phyloP scores from a whole-genome alignment of 1,284 basidiomycete genomes.

The Gomphus sp. region DNA sequence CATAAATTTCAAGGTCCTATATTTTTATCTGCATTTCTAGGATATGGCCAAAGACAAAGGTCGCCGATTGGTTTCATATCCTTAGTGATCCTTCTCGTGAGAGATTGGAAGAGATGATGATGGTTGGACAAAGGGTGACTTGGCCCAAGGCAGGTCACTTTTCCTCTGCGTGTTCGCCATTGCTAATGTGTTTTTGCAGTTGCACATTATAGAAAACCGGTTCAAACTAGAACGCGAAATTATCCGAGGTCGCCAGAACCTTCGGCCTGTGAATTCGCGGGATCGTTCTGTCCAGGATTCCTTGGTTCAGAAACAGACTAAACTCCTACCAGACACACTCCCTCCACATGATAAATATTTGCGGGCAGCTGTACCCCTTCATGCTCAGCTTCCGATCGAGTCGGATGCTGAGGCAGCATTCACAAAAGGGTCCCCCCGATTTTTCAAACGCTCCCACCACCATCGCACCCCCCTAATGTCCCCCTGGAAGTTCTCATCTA shows the following conservation, averaged over 20 bases:
- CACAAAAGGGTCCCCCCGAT: conserved; percentile 36
- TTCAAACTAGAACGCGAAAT: conserved; percentile 76
- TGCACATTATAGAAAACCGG: conserved; percentile 89
- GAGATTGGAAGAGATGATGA: conserved; percentile 78
- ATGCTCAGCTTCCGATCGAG: conserved; percentile 8
- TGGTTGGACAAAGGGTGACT: conserved; percentile 82
- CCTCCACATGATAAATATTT: neutral
- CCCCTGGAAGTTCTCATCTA: conserved; percentile 17
- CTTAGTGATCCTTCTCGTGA: conserved; percentile 76
- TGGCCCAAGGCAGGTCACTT: conserved; percentile 76
- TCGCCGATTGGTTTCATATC: conserved; percentile 80
- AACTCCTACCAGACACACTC: neutral
- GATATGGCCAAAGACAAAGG: conserved; percentile 79
- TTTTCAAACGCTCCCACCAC: conserved; percentile 27
- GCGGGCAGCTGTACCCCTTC: neutral
- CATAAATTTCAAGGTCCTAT: neutral
- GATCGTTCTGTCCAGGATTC: conserved; percentile 12
- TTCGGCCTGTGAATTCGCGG: conserved; percentile 43
- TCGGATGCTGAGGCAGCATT: conserved; percentile 22
- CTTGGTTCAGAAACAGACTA: neutral
- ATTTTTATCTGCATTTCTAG: conserved; percentile 24
- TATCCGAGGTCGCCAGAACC: conserved; percentile 65
- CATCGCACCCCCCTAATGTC: conserved; percentile 17
- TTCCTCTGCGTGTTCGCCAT: neutral
- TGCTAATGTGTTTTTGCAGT: conserved; percentile 28